phyloP scores from a whole-genome alignment of 176 grass and related monocot genomes.

The Phoenix roebelenii region DNA sequence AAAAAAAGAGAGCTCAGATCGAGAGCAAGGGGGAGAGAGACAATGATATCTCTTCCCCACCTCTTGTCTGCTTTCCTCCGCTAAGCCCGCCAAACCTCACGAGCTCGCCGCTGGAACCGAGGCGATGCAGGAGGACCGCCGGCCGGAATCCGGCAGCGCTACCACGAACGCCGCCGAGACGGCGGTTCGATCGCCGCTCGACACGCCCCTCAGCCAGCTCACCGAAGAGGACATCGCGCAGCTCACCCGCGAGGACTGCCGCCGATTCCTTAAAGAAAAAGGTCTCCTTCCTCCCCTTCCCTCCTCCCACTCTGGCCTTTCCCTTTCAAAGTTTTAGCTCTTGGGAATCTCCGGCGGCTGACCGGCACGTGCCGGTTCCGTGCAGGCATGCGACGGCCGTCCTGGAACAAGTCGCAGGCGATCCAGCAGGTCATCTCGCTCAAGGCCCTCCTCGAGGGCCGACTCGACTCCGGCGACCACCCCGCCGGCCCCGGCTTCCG shows the following conservation, averaged over 20 bases:
- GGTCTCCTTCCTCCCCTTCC: conserved; percentile 3
- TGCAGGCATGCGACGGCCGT: conserved; percentile 44
- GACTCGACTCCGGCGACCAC: conserved; percentile 13
- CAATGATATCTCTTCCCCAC: no score
- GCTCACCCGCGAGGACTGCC: conserved; percentile 42
- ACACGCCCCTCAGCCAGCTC: conserved; percentile 31
- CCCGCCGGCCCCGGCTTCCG: conserved; percentile 13
- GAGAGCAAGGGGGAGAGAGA: no score
- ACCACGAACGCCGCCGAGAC: conserved; percentile 11
- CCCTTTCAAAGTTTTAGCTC: background rate
- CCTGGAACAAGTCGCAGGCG: conserved; percentile 52
- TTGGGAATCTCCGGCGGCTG: background rate
- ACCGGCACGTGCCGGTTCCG: background rate
- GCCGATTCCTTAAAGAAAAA: conserved; percentile 47
- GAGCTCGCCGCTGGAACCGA: no score
- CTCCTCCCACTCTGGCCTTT: background rate
- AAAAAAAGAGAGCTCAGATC: no score
- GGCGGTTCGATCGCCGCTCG: conserved; percentile 12
- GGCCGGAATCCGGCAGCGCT: background rate
- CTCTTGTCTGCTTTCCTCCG: no score
- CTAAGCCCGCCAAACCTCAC: no score
- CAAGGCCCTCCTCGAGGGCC: conserved; percentile 35
- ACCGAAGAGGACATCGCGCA: conserved; percentile 48
- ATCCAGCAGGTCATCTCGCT: conserved; percentile 51
- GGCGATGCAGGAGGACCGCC: no score